Evolutionary conservation across 257 asterid genomes (phyloP).

Genomic region (Solanum sitiens): DNA sequence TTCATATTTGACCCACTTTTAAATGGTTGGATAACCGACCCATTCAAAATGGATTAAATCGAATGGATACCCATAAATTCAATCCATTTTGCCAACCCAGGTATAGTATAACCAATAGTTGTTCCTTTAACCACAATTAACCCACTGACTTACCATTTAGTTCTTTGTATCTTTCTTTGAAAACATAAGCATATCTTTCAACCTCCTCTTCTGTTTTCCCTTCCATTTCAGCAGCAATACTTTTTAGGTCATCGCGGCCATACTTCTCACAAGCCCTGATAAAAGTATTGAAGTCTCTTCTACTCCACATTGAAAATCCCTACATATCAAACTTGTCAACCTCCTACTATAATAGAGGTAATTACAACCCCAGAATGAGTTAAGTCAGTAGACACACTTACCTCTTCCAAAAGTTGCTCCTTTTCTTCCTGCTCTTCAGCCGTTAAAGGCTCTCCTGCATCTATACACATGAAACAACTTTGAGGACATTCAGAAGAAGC

Average conservation of each 20-base stretch:
- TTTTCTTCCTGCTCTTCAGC: slow-evolving; percentile 98
- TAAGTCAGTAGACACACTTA: slow-evolving; percentile 10
- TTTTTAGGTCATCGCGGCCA: slow-evolving; percentile 72
- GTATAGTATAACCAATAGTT: background rate
- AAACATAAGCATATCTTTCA: slow-evolving; percentile 78
- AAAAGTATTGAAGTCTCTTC: slow-evolving; percentile 87
- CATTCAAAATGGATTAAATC: background rate
- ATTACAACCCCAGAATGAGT: background rate
- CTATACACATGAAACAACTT: slow-evolving; percentile 16
- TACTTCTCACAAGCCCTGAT: slow-evolving; percentile 97
- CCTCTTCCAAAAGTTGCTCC: slow-evolving; percentile 80
- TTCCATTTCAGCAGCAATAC: slow-evolving; percentile 96
- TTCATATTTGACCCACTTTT: background rate
- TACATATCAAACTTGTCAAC: slow-evolving; percentile 9
- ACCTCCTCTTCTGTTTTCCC: slow-evolving; percentile 94
- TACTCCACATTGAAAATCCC: slow-evolving; percentile 99
- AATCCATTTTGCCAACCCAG: background rate
- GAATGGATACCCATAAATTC: background rate
- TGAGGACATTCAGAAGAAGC: background rate
- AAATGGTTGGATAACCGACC: background rate
- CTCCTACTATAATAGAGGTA: background rate
- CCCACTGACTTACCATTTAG: slow-evolving; percentile 49
- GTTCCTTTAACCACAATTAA: background rate
- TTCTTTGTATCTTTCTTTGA: slow-evolving; percentile 91
- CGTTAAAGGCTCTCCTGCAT: slow-evolving; percentile 92